Evolutionary conservation across 2,329 filamentous ascomycete genomes (phyloP), one percentile per base, ranked within the genome.

Genomic region (Ceratocystis eucalypticola): DNA sequence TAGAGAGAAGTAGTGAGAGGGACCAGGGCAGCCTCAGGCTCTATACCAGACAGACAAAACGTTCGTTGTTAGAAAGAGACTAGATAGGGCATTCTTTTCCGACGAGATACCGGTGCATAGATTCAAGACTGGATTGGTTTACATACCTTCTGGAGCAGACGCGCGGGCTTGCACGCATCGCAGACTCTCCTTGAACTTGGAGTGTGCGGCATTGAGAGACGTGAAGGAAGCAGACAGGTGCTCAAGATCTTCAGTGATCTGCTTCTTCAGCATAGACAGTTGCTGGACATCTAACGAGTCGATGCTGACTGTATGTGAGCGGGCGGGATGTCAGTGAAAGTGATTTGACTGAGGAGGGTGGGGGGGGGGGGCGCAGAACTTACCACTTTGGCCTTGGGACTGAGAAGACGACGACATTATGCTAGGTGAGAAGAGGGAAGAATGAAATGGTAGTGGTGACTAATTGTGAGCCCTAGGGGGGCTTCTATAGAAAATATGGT

Each of bases 1-100:
- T 99, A 99, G 37, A 99, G 82, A 0, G 92, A 96, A 72, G 89
- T 94, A 12, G 94, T 99, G 69, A 99, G 78, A 0, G 95, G 94
- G n/a, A 99, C 91, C 22, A 99, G 83, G 61, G 97, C 88, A 6
- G 76, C 80, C 75, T 84, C 80, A 62, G 73, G 72, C 74, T 73
- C 65, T 74, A 67, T 17, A 66, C 25, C 37, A 22, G 15, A 25
- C 3, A 57, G 44, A 33, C 37, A 57, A 17, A 7, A 8, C 33
- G 25, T 37, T 2, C 33, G 25, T 37, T 1, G 12, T 64, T 30
- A 59, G 62, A 37, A 62, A 7, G 30, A 61, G 28, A 22, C 45
- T 53, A 41, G 7, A 30, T 12, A 12, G 12, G 17, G 17, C 15
- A 22, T 48, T 25, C 37, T 22, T 37, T 61, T 10, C 22, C 25